phyloP scores from a whole-genome alignment of 225 moss, liverwort and hornwort species.

The Asterella californica region DNA sequence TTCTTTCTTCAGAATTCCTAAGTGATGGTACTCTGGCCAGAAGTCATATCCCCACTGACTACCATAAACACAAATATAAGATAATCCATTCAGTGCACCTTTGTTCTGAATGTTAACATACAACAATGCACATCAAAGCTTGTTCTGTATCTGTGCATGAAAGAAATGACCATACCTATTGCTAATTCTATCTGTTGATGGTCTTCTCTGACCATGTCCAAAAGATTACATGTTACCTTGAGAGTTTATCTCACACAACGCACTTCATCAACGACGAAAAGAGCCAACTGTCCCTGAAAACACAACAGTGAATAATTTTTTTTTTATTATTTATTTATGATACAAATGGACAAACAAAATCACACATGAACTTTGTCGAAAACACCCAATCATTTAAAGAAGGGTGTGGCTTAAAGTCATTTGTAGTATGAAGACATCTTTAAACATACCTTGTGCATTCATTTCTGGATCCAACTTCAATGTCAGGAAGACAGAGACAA shows the following conservation, averaged over 20 bases:
- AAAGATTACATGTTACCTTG: slow-evolving; percentile 23
- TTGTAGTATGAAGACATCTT: neutral
- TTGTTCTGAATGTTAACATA: neutral
- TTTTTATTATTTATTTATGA: neutral
- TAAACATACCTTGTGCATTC: neutral
- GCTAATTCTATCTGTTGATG: neutral
- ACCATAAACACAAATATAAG: neutral
- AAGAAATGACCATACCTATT: no score
- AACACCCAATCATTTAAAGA: neutral
- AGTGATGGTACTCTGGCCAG: slow-evolving; percentile 45
- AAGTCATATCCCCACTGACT: slow-evolving; percentile 59
- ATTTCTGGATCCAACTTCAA: no score
- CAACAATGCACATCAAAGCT: neutral
- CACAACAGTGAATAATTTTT: neutral
- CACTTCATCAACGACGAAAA: slow-evolving; percentile 50
- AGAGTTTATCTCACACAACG: slow-evolving; percentile 55
- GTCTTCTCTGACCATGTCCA: neutral
- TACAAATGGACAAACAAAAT: neutral
- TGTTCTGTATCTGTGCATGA: neutral
- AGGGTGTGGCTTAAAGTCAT: no score
- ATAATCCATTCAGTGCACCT: neutral
- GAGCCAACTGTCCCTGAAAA: slow-evolving; percentile 40
- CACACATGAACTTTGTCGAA: neutral
- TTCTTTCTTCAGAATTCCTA: slow-evolving; percentile 37
- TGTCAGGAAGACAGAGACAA: neutral